Evolutionary conservation across 225 moss, liverwort and hornwort genomes (phyloP).

Genomic region (Polytrichum formosum): DNA sequence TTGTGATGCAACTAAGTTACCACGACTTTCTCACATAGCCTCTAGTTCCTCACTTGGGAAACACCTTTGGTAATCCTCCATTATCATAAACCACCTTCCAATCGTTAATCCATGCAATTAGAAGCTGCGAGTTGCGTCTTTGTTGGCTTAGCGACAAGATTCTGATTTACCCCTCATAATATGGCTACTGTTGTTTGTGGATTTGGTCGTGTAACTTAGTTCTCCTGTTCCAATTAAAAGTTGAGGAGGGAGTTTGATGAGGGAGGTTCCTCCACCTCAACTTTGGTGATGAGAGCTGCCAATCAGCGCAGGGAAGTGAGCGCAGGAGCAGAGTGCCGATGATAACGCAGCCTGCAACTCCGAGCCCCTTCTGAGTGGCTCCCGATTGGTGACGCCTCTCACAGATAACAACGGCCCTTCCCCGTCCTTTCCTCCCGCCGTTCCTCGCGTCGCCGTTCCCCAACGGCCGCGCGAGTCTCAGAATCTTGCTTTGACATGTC

Average conservation of each 20-base stretch:
- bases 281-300: neutral
- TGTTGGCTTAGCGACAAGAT: neutral
- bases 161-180: neutral
- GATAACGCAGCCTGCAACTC: neutral
- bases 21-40: too few relatives aligned
- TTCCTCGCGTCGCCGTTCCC: too few relatives aligned
- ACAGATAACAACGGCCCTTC: neutral
- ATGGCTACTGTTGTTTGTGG: neutral
- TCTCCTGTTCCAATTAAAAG: neutral
- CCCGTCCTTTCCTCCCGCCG: too few relatives aligned
- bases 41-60: too few relatives aligned
- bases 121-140: too few relatives aligned
- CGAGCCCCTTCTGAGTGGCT: neutral
- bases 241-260: neutral
- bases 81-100: too few relatives aligned
- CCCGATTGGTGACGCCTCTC: neutral
- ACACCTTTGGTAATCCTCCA: too few relatives aligned
- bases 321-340: neutral
- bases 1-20: too few relatives aligned
- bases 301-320: neutral
- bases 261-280: neutral
- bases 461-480: too few relatives aligned
- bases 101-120: too few relatives aligned
- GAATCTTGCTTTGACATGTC: too few relatives aligned
- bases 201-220: neutral